These are phyloP conservation scores for Phytophthora megakarya DNA, from an alignment of 352 stramenopile genomes.

Conservation along the genomic window DNA sequence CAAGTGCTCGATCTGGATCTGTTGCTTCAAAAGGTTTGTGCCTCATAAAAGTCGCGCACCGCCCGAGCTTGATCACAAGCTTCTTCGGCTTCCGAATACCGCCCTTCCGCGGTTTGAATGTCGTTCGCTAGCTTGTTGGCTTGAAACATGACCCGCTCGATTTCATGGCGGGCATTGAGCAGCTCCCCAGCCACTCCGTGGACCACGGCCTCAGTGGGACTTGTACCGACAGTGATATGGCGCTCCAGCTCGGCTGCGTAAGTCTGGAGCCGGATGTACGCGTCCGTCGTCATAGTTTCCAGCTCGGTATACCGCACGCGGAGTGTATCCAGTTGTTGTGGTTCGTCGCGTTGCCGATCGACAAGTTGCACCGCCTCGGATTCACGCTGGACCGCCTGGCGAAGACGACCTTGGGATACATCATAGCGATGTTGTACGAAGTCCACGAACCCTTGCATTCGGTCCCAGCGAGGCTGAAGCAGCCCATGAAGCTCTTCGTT, in stretches of 20 bases:
- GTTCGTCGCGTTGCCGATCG: neutral
- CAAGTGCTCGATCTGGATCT: no score
- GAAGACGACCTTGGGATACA: neutral
- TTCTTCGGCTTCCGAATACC: no score
- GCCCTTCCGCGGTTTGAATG: no score
- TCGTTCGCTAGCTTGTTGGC: no score
- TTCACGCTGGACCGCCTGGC: neutral
- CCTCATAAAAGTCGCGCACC: no score
- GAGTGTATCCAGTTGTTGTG: neutral
- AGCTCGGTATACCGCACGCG: neutral
- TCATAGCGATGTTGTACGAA: neutral
- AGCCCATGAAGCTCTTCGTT: neutral
- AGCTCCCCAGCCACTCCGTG: no score
- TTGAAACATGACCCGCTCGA: no score
- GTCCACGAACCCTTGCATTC: neutral
- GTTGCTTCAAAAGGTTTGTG: no score
- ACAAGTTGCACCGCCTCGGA: neutral
- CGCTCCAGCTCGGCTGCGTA: neutral
- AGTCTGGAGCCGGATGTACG: neutral
- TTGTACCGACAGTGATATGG: no score
- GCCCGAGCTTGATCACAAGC: no score
- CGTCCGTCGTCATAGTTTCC: neutral
- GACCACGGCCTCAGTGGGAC: no score
- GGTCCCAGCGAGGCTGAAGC: neutral
- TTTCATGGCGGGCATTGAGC: no score